Conservation (phyloP, 1,139 yeast genomes). For the Nakaseomyces glabratus region DNA sequence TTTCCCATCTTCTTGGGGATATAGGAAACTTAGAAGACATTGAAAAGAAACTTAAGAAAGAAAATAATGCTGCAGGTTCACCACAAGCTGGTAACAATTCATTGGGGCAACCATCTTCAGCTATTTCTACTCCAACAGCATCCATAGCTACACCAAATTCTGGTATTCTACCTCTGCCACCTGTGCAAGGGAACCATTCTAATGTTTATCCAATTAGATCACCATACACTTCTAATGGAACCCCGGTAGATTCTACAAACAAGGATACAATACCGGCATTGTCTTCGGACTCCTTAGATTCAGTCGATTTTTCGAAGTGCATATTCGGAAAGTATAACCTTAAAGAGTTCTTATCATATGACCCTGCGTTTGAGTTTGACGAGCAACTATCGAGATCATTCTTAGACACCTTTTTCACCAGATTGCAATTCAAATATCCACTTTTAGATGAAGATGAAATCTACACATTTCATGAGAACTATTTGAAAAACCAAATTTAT, state of each 20-base stretch:
- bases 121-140: background rate
- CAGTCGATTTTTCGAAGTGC: slow-evolving; percentile 34
- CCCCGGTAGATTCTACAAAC: slow-evolving; percentile 9
- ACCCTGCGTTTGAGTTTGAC: slow-evolving; percentile 42
- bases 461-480: slow-evolving; percentile 38
- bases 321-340: slow-evolving; percentile 38
- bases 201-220: slow-evolving; percentile 2
- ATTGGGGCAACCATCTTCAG: background rate
- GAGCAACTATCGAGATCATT: slow-evolving; percentile 38
- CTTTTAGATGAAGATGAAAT: slow-evolving; percentile 41
- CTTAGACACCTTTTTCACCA: slow-evolving; percentile 41
- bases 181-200: slow-evolving; percentile 1
- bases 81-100: slow-evolving; percentile 1
- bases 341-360: slow-evolving; percentile 35
- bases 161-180: slow-evolving; percentile 1
- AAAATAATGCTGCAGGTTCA: slow-evolving; percentile 3
- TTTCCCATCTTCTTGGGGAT: slow-evolving; percentile 33
- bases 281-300: slow-evolving; percentile 31
- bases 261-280: slow-evolving; percentile 19
- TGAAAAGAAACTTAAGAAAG: slow-evolving; percentile 9
- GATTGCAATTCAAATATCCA: slow-evolving; percentile 45
- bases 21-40: slow-evolving; percentile 11
- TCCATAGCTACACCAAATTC: background rate
- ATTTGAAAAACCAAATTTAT: slow-evolving; percentile 32
- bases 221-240: slow-evolving; percentile 2